These are phyloP conservation scores for Fusarium anthophilum DNA, from an alignment of 2,329 filamentous ascomycete genomes.

Conservation along the genomic window DNA sequence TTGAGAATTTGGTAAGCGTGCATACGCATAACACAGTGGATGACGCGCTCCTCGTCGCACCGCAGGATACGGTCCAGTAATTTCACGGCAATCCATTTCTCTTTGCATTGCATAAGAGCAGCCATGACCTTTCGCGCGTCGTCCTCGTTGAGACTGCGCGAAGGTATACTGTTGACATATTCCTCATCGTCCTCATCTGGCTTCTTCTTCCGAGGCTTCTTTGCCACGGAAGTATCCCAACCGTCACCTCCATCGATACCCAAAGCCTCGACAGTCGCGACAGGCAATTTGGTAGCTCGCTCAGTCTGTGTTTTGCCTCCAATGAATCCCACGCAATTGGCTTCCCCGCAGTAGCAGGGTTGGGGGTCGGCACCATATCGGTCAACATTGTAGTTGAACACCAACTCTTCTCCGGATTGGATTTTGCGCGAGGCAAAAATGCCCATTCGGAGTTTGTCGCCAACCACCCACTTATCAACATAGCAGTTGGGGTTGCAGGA, in stretches of 20 bases:
- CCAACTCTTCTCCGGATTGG: constrained; percentile 89
- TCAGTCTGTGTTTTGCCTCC: constrained; percentile 98
- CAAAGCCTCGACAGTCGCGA: constrained; percentile 90
- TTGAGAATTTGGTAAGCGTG: constrained; percentile 97
- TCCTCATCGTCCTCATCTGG: constrained; percentile 91
- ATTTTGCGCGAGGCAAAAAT: constrained; percentile 92
- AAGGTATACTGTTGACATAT: constrained; percentile 89
- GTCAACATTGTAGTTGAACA: constrained; percentile 99
- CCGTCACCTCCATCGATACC: constrained; percentile 92
- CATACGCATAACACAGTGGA: constrained; percentile 91
- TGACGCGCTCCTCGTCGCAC: constrained; percentile 86
- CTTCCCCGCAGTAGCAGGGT: constrained; percentile 94
- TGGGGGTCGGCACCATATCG: constrained; percentile 97
- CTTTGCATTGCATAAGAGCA: constrained; percentile 95
- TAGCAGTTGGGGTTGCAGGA: constrained; percentile 99
- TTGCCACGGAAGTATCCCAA: constrained; percentile 90
- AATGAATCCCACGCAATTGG: constrained; percentile 95
- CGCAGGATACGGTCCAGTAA: constrained; percentile 87
- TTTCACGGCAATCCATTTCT: constrained; percentile 99
- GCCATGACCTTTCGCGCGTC: constrained; percentile 96
- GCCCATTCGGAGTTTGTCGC: constrained; percentile 97
- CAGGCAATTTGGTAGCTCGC: constrained; percentile 88
- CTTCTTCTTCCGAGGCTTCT: constrained; percentile 93
- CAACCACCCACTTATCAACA: constrained; percentile 99
- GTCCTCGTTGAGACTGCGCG: constrained; percentile 80